Evolutionary conservation across 176 grass and related monocot genomes (phyloP).

Genomic region (Triticum monococcum): DNA sequence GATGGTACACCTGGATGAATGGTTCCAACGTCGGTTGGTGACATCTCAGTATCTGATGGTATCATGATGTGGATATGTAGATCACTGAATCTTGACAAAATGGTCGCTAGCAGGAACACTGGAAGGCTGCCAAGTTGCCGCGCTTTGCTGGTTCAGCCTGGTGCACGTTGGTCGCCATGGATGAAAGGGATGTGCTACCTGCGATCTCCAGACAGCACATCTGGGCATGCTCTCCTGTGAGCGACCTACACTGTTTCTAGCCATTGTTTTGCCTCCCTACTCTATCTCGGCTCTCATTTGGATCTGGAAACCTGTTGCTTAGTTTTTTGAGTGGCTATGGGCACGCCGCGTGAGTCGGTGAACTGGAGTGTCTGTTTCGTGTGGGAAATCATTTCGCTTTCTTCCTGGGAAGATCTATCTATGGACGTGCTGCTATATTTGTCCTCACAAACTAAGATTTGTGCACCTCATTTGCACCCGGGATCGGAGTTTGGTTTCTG

Average conservation of each 20-base stretch:
- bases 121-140: slow-evolving; percentile 10
- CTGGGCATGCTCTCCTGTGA: not conserved
- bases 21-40: slow-evolving; percentile 23
- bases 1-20: slow-evolving; percentile 31
- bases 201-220: slow-evolving; percentile 24
- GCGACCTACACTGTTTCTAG: not conserved
- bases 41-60: slow-evolving; percentile 33
- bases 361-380: not conserved
- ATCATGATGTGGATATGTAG: slow-evolving; percentile 31
- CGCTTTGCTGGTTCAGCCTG: slow-evolving; percentile 18
- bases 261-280: slow-evolving; percentile 8
- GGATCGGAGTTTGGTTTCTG: not conserved
- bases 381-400: not conserved
- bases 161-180: slow-evolving; percentile 16
- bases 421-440: not conserved
- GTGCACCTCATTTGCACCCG: not conserved
- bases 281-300: slow-evolving; percentile 4
- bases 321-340: not conserved
- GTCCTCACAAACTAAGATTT: not conserved
- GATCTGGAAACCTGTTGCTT: slow-evolving; percentile 13
- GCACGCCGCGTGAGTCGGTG: not conserved
- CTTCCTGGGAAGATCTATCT: not conserved
- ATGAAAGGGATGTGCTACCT: slow-evolving; percentile 42
- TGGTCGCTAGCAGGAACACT: not conserved
- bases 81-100: slow-evolving; percentile 33